These are phyloP conservation scores for Taphrina deformans DNA, from an alignment of 1,139 yeast genomes.

Conservation along the genomic window DNA sequence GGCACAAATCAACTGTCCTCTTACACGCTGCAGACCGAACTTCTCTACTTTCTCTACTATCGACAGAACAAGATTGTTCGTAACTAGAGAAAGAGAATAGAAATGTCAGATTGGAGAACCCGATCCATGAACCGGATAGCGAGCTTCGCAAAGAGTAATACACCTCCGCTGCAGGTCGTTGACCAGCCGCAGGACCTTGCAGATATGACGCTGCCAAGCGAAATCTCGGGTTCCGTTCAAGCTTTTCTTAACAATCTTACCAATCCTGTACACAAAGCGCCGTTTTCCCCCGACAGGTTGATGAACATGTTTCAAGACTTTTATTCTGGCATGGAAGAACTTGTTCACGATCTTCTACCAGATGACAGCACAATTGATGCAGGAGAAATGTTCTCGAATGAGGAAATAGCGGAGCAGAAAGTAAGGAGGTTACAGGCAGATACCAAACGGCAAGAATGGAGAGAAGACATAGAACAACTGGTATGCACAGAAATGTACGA, in stretches of 20 bases:
- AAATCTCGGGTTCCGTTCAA: conserved; percentile 8
- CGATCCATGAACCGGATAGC: conserved; percentile 19
- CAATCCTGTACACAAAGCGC: conserved; percentile 28
- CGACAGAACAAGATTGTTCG: too few relatives aligned
- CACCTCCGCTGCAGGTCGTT: conserved; percentile 2
- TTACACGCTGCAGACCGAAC: too few relatives aligned
- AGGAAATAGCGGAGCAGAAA: conserved; percentile 19
- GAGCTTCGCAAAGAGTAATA: conserved; percentile 4
- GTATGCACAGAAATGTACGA: conserved; percentile 35
- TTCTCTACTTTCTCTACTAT: too few relatives aligned
- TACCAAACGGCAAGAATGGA: conserved; percentile 15
- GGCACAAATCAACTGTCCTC: too few relatives aligned
- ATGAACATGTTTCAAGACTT: conserved; percentile 30
- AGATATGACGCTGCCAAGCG: conserved; percentile 8
- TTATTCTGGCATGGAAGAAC: conserved; percentile 18
- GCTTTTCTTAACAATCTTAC: conserved; percentile 23
- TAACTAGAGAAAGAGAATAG: too few relatives aligned
- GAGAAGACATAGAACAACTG: conserved; percentile 34
- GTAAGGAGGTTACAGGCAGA: neutral
- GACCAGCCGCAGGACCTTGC: neutral
- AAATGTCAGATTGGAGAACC: conserved; percentile 7
- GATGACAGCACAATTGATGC: neutral
- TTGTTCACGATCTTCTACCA: conserved; percentile 13
- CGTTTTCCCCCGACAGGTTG: conserved; percentile 24
- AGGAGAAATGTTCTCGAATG: conserved; percentile 20